Evolutionary conservation across 805 yeast genomes (phyloP), one percentile per base, ranked within the genome.

Genomic region (Kodamaea hsintzibuensis): DNA sequence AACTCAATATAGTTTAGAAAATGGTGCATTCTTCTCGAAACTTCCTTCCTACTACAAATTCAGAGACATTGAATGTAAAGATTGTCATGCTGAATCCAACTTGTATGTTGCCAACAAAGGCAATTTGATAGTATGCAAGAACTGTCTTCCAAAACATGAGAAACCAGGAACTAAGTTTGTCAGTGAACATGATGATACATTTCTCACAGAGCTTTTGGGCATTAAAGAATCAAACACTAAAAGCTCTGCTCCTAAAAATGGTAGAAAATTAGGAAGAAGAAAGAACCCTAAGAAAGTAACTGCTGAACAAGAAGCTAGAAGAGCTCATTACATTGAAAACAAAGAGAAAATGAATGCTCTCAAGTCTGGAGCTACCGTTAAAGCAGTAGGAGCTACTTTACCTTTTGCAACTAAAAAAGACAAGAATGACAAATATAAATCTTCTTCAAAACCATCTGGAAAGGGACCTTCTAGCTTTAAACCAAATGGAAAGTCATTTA

Each of bases 21-120:
- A 83, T 59, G 88, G 88, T 2, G 77, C 86, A 0, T 65, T 83
- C n/a, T 72, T 83, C 58, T 68, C 66, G 53, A 80, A 73, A 60
- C 69, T 82, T 63, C 71, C 70, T 2, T 79, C 71, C 45, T 83
- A 83, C 62, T 68, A 68, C 55, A 76, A 68, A 46, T 81, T 81
- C 44, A 70, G 86, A 66, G 84, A 82, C 56, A 69, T 82, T 48
- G 69, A 69, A 47, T 84, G 88, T 64, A 46, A 60, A 1, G 50
- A 62, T 13, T 83, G 87, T 69, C 74, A 70, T 2, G 57, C 56
- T 30, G 84, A 81, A 40, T 55, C 67, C 2, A 62, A 73, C 49
- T 65, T 83, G 56, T 69, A 67, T 51, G 81, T 80, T 9, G 61
- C 61, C 14, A 61, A 55, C 30, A 55, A 55, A 30, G 43, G 49